Evolutionary conservation across 2,329 filamentous ascomycete genomes (phyloP), one percentile per base, ranked within the genome.

Genomic region (Fusarium sp.): DNA sequence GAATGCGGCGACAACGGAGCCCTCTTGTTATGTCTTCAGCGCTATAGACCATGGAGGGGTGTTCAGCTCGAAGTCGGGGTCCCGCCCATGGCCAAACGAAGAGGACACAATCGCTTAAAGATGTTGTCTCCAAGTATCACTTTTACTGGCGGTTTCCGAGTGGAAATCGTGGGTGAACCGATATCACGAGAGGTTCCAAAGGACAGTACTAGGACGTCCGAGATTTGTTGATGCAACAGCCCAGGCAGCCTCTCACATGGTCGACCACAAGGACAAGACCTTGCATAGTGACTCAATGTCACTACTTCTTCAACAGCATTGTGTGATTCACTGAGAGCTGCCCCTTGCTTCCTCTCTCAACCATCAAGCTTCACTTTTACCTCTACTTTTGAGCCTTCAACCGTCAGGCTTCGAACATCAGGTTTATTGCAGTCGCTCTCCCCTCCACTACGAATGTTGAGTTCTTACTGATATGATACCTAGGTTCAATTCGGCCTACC

Each of bases 281-380:
- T 28, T 7, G 11, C 18, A 12, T 18, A 14, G 39, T 48, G 55
- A 48, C 24, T 58, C 41, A 48, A 22, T 36, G 30, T n/a, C 41
- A 28, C n/a, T 22, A 3, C 2, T 2, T 1, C 11, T 28, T 14
- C 5, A 48, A 5, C 14, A 4, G 1, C 2, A 22, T 36, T 15
- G 14, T 11, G n/a, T 28, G 9, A 24, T 48, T 2, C 26, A 42
- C 24, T 14, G 26, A 13, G 5, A 17, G 0, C 18, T 6, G 36
- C 22, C 14, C 7, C 15, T 14, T 22, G n/a, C 15, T 22, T 17
- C 36, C 18, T 15, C 26, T 35, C 39, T 35, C 24, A 14, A 18
- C 14, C 35, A 4, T n/a, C 20, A 38, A 5, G 3, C 24, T n/a
- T 28, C 35, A 26, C 0, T 28, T 11, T 36, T 26, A 22, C 50